These are phyloP conservation scores for Avicennia marina DNA, from an alignment of 257 asterid species.

Conservation along the genomic window DNA sequence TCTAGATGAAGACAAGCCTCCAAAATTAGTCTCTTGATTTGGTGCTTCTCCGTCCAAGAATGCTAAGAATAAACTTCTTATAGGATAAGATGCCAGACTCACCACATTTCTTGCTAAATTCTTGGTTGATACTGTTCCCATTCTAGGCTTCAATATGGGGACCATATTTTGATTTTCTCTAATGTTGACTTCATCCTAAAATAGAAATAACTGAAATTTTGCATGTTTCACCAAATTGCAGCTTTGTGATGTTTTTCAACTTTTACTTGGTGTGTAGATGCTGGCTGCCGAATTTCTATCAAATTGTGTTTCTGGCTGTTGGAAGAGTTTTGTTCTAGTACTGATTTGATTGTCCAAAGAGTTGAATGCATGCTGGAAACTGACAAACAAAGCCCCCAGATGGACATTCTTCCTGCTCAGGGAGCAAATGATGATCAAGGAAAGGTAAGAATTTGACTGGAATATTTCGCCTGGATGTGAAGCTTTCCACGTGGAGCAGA, in stretches of 20 bases:
- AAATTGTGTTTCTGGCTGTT: slow-evolving; percentile 71
- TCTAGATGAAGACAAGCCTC: not conserved
- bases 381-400: slow-evolving; percentile 91
- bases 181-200: not conserved
- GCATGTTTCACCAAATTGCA: slow-evolving; percentile 3
- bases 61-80: not conserved
- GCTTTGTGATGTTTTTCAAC: slow-evolving; percentile 12
- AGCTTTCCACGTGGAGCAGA: slow-evolving; percentile 8
- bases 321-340: slow-evolving; percentile 98
- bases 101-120: not conserved
- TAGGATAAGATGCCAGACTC: not conserved
- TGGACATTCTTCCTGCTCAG: slow-evolving; percentile 98
- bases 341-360: slow-evolving; percentile 92
- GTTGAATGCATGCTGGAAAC: slow-evolving; percentile 91
- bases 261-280: slow-evolving; percentile 49
- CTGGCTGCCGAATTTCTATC: slow-evolving; percentile 87
- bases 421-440: slow-evolving; percentile 65
- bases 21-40: not conserved
- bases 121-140: not conserved
- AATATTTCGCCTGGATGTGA: not conserved
- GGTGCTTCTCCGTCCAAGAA: too few relatives aligned
- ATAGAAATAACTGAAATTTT: not conserved
- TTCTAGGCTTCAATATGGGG: not conserved
- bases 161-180: not conserved
- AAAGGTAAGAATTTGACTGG: slow-evolving; percentile 44